These are phyloP conservation scores for Dipsacomyces acuminosporus DNA, from an alignment of 371 early-diverging fungal genomes.

Conservation along the genomic window DNA sequence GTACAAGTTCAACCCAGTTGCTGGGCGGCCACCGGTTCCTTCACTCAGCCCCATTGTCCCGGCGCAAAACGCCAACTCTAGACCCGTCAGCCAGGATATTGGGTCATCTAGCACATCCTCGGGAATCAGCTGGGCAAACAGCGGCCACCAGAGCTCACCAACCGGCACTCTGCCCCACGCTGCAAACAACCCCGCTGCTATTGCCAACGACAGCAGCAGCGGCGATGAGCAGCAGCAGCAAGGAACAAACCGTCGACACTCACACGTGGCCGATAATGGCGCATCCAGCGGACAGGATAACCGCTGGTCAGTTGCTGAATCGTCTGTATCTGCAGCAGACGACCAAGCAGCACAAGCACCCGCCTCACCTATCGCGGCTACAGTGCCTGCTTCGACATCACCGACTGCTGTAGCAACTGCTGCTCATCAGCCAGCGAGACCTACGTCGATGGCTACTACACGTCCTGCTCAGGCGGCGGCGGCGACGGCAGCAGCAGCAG, in stretches of 20 bases:
- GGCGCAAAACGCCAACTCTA: not conserved
- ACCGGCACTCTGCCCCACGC: not conserved
- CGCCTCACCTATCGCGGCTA: too few relatives aligned
- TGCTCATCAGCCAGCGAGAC: too few relatives aligned
- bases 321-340: not conserved
- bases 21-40: slow-evolving; percentile 39
- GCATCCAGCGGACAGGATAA: not conserved
- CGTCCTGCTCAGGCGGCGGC: too few relatives aligned
- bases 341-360: slow-evolving; percentile 1
- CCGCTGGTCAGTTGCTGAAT: not conserved
- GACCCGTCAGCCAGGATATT: slow-evolving; percentile 24
- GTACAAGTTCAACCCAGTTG: slow-evolving; percentile 34
- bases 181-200: not conserved
- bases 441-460: too few relatives aligned
- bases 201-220: not conserved
- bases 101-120: too few relatives aligned
- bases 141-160: not conserved
- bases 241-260: too few relatives aligned
- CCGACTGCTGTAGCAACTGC: not conserved
- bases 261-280: not conserved
- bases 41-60: slow-evolving; percentile 1
- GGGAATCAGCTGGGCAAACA: not conserved
- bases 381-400: not conserved
- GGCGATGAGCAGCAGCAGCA: too few relatives aligned
- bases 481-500: too few relatives aligned